These are phyloP conservation scores for Colletotrichum sp. DNA, from an alignment of 2,329 filamentous ascomycete species.

Conservation along the genomic window DNA sequence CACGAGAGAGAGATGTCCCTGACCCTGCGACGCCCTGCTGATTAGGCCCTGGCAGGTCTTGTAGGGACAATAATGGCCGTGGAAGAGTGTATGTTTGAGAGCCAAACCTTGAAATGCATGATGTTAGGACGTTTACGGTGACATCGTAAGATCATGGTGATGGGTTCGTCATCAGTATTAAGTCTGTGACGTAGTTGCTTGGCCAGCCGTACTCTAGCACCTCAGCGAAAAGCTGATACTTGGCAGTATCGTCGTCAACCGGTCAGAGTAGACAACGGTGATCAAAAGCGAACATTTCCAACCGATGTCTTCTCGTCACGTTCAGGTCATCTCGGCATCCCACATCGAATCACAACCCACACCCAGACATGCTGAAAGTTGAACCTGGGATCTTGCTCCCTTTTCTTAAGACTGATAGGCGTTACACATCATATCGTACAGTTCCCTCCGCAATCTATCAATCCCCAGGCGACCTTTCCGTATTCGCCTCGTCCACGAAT, in stretches of 20 bases:
- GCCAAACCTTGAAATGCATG: not conserved
- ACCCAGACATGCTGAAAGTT: not conserved
- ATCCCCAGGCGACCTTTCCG: constrained; percentile 33
- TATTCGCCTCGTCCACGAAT: constrained; percentile 46
- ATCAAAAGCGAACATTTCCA: not conserved
- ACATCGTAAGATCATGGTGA: rapidly evolving
- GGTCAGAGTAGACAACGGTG: not conserved
- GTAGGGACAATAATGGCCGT: too few species aligned
- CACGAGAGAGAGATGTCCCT: too few species aligned
- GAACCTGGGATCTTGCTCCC: not conserved
- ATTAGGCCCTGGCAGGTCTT: too few species aligned
- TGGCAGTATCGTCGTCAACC: not conserved
- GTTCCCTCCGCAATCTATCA: not conserved
- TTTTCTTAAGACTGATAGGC: not conserved
- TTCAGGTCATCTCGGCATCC: not conserved
- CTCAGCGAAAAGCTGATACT: not conserved
- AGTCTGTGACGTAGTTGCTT: not conserved
- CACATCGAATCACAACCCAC: not conserved
- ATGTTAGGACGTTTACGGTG: not conserved
- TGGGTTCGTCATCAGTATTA: not conserved
- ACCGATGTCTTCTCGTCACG: rapidly evolving
- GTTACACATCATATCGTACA: not conserved
- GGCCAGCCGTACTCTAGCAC: not conserved
- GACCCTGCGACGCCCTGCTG: too few species aligned
- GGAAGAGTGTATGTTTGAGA: too few species aligned